Conservation (phyloP, 805 yeast genomes). For the Nakazawaea anatomiae region DNA sequence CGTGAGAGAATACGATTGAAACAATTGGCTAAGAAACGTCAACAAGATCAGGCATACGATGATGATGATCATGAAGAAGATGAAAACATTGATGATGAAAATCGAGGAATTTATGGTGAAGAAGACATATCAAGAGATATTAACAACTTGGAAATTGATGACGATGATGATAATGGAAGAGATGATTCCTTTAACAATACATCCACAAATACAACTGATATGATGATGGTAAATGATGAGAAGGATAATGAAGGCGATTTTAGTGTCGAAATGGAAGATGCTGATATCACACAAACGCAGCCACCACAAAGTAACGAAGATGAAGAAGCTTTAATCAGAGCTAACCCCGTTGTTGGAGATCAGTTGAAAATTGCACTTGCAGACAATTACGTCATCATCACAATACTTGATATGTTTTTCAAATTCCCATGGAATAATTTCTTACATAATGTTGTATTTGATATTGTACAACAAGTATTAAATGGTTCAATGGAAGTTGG, state of each 20-base stretch:
- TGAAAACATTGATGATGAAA: conserved; percentile 8
- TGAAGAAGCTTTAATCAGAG: conserved; percentile 32
- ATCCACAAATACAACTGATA: conserved; percentile 9
- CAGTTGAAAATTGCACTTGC: conserved; percentile 73
- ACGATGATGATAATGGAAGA: conserved; percentile 14
- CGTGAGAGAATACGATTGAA: conserved; percentile 49
- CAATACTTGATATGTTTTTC: conserved; percentile 71
- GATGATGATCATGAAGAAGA: conserved; percentile 17
- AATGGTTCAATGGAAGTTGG: conserved; percentile 84
- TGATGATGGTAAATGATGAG: conserved; percentile 14
- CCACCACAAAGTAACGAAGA: conserved; percentile 5
- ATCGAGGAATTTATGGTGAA: conserved; percentile 12
- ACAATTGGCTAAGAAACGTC: conserved; percentile 24
- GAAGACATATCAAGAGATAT: conserved; percentile 29
- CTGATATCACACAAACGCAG: conserved; percentile 13
- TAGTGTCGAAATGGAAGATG: conserved; percentile 15
- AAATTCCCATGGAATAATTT: conserved; percentile 95
- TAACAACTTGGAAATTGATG: conserved; percentile 21
- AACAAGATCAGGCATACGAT: conserved; percentile 17
- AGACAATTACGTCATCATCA: conserved; percentile 64
- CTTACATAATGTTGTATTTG: conserved; percentile 95
- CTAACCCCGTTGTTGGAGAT: conserved; percentile 78
- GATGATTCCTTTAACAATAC: conserved; percentile 24
- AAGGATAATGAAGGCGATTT: conserved; percentile 24
- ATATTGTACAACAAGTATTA: conserved; percentile 88